phyloP scores from a whole-genome alignment of 176 grass and related monocot genomes.

The Eleusine coracana region DNA sequence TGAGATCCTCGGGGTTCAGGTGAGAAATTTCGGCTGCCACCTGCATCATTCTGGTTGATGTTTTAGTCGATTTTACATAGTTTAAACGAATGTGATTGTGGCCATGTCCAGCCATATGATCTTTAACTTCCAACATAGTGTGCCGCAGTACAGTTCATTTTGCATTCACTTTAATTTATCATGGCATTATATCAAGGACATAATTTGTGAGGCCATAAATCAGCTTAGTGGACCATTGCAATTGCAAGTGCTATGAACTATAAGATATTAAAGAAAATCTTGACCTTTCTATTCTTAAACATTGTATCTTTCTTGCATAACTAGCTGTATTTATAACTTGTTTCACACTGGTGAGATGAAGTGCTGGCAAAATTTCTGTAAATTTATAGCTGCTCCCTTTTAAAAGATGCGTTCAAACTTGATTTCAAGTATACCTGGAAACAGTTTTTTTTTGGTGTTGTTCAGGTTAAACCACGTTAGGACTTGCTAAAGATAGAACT shows the following conservation, averaged over 20 bases:
- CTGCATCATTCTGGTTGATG: background rate
- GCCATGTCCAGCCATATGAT: background rate
- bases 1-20: constrained; percentile 78
- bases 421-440: background rate
- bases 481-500: background rate
- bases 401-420: background rate
- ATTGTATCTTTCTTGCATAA: background rate
- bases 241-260: background rate
- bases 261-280: background rate
- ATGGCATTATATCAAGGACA: too few relatives aligned
- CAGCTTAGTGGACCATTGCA: background rate
- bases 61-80: background rate
- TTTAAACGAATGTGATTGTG: background rate
- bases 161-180: background rate
- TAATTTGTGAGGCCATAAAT: background rate
- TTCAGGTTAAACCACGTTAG: background rate
- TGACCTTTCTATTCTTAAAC: background rate
- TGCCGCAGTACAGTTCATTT: background rate
- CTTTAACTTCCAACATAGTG: background rate
- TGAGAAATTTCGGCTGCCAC: constrained; percentile 32
- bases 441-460: background rate
- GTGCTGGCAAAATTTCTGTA: background rate
- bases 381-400: background rate
- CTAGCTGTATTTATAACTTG: background rate
- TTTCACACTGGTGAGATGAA: background rate